Base-by-base conservation (phyloP, 805 yeast species). In the Candida namnaoensis region DNA sequence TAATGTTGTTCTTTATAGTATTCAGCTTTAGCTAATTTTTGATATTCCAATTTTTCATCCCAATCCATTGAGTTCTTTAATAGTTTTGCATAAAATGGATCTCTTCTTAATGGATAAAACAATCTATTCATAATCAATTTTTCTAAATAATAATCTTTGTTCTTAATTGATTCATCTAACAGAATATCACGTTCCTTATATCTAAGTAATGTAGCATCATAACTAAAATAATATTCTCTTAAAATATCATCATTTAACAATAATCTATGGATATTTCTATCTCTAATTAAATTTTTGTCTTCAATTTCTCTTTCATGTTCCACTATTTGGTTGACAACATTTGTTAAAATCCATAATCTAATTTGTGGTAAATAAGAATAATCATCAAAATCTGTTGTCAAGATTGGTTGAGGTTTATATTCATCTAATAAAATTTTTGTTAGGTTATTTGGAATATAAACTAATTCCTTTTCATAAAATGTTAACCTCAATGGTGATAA, bases 401-500 rank as follows among this genome's bases (percentile, higher is more conserved):
- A 52, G 23, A 67, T 38, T 1, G 66, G 59, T 10, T 66, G 66
- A 34, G 60, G 54, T 5, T 56, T 47, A 44, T 81, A 81, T 54
- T 81, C 88, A 12, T 64, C 62, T 7, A 54, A 53, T 34, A 81
- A 56, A 3, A 72, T 58, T 3, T 57, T 51, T 13, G 66, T 50
- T 47, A 60, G 69, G 33, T 69, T 61, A 35, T 64, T 54, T 1
- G 88, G 88, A 12, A 81, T 61, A 45, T 78, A 70, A 3, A 78
- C 74, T 25, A 73, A 67, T n/a, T 76, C 74, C 10, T 81, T 80
- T 52, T 82, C 88, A 48, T 74, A 74, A 41, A 65, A 54, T 0
- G 84, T 66, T 32, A 68, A 51, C 11, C 65, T 53, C 43, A 83
- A 54, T 1, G 86, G 85, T 5, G 74, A 65, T 26, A 26, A 26